A percentile compares a stretch with the other conserved stretches of the same genome.
Evolutionary conservation across 2,329 filamentous ascomycete species (phyloP).

Genomic region (Pseudopithomyces chartarum): DNA sequence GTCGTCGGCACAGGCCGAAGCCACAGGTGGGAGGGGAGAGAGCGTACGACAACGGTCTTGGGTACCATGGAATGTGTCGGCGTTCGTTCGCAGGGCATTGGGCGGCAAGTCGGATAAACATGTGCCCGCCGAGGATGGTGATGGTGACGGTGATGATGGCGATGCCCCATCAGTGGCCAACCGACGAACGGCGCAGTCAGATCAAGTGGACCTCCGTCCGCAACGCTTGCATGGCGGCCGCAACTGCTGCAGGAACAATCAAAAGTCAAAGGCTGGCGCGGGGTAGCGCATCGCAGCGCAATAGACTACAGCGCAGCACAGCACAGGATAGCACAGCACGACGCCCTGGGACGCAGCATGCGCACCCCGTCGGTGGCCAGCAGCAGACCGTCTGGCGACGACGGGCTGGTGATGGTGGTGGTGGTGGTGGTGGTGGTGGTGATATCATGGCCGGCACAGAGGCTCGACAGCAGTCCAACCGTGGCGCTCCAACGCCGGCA

Average conservation of each 20-base stretch:
- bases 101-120: too few relatives aligned
- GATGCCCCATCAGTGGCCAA: neutral
- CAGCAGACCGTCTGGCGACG: too few relatives aligned
- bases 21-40: neutral
- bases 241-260: constrained; percentile 35
- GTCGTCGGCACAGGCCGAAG: constrained; percentile 2
- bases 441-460: constrained; percentile 12
- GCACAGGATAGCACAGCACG: too few relatives aligned
- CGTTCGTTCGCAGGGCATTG: too few relatives aligned
- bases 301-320: neutral
- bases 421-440: constrained; percentile 5
- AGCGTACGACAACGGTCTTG: neutral
- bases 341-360: too few relatives aligned
- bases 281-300: neutral
- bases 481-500: constrained; percentile 6
- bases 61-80: too few relatives aligned
- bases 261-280: neutral
- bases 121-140: too few relatives aligned
- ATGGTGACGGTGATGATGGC: too few relatives aligned
- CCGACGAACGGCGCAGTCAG: constrained; percentile 10
- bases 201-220: constrained; percentile 5
- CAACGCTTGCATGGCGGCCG: constrained; percentile 19
- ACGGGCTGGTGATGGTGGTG: too few relatives aligned
- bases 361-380: too few relatives aligned
- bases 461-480: constrained; percentile 12